phyloP scores from a whole-genome alignment of 441 rosid genomes.

The Arabidopsis lyrata region DNA sequence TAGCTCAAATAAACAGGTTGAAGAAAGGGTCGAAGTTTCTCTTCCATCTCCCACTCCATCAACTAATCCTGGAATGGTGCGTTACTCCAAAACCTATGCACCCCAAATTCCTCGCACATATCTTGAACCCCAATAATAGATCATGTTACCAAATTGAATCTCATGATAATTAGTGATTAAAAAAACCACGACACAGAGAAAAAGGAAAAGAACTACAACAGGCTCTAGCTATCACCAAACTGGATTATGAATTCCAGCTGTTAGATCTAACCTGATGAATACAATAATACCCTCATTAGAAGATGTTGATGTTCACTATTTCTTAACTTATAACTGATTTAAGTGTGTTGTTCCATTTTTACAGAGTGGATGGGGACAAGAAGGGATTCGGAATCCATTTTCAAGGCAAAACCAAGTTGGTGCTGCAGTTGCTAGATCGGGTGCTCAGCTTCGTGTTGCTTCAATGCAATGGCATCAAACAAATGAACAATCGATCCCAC shows the following conservation, averaged over 20 bases:
- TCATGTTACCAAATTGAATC: conserved; percentile 37
- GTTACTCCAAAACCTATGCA: conserved; percentile 49
- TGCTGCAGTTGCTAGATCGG: conserved; percentile 43
- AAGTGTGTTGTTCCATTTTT: conserved; percentile 37
- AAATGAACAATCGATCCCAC: conserved; percentile 45
- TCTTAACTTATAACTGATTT: conserved; percentile 5
- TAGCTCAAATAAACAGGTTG: conserved; percentile 53
- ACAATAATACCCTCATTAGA: background rate
- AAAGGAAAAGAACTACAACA: background rate
- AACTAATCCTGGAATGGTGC: conserved; percentile 94
- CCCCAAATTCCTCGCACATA: conserved; percentile 43
- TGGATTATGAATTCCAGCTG: background rate
- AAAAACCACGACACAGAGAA: background rate
- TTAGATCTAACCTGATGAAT: conserved; percentile 9
- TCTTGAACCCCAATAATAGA: conserved; percentile 45
- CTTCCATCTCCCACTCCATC: conserved; percentile 99
- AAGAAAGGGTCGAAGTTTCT: conserved; percentile 85
- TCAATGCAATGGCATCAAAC: conserved; percentile 50
- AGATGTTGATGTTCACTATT: conserved; percentile 4
- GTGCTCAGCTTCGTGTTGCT: conserved; percentile 41
- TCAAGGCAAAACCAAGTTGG: conserved; percentile 57
- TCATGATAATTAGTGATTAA: background rate
- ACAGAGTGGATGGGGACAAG: conserved; percentile 86
- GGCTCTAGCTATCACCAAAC: background rate
- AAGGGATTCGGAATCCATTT: conserved; percentile 71